Conservation (phyloP, 345 rosid species). For the Hibiscus tridactylites region DNA sequence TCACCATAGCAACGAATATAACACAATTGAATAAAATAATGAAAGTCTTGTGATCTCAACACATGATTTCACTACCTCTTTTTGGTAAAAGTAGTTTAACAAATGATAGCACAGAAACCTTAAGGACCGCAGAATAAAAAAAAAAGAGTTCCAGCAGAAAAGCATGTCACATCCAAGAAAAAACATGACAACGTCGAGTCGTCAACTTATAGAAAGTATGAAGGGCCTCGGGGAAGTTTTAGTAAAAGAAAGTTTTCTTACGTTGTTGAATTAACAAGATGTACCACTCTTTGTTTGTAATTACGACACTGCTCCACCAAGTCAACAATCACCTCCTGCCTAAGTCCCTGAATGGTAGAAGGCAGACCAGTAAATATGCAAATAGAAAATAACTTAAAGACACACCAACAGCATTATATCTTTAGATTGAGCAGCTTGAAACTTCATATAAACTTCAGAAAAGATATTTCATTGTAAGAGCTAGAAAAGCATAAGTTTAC, state of each 20-base stretch:
- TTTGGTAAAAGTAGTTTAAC: not conserved
- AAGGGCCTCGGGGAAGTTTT: not conserved
- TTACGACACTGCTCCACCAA: slow-evolving; percentile 95
- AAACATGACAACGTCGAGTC: not conserved
- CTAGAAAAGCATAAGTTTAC: not conserved
- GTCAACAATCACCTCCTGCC: slow-evolving; percentile 97
- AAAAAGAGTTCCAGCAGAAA: not conserved
- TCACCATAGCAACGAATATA: not conserved
- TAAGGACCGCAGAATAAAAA: not conserved
- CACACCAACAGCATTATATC: not conserved
- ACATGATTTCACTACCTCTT: not conserved
- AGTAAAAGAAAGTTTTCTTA: slow-evolving; percentile 26
- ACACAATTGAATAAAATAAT: not conserved
- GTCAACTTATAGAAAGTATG: not conserved
- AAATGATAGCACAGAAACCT: not conserved
- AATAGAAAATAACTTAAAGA: not conserved
- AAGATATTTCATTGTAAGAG: not conserved
- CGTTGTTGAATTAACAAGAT: slow-evolving; percentile 96
- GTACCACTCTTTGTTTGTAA: slow-evolving; percentile 97
- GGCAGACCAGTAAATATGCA: not conserved
- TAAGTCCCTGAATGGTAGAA: slow-evolving; percentile 52
- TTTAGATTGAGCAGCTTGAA: not conserved
- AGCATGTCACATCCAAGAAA: not conserved
- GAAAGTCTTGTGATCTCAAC: not conserved
- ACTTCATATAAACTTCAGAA: not conserved